A percentile compares a stretch with the other conserved stretches of the same genome.
These are phyloP conservation scores for Cynanchum wilfordii DNA, from an alignment of 257 asterid genomes.

Conservation along the genomic window DNA sequence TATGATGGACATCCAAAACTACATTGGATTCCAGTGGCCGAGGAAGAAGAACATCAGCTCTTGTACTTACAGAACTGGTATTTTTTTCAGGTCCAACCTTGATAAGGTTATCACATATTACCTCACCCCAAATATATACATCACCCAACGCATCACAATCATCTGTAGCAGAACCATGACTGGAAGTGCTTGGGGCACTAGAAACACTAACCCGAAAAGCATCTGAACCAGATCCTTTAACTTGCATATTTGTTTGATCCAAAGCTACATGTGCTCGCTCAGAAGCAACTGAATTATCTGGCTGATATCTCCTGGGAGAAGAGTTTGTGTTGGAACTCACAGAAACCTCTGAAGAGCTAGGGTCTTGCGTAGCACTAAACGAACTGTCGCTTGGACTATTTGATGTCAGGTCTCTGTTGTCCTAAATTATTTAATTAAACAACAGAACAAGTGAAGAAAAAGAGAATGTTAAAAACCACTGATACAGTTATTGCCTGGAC, in stretches of 20 bases:
- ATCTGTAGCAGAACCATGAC: constrained; percentile 90
- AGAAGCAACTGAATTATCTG: constrained; percentile 40
- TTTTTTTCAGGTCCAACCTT: constrained; percentile 75
- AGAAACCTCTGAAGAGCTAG: constrained; percentile 65
- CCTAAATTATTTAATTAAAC: constrained; percentile 33
- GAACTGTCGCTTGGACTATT: constrained; percentile 74
- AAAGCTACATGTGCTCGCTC: constrained; percentile 73
- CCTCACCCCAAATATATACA: constrained; percentile 96
- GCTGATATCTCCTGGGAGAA: constrained; percentile 53
- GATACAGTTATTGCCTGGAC: not conserved
- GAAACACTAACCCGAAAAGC: constrained; percentile 89
- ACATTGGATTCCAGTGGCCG: constrained; percentile 67
- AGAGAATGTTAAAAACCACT: not conserved
- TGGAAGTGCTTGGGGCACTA: constrained; percentile 94
- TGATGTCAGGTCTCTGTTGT: constrained; percentile 63
- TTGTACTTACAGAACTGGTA: constrained; percentile 51
- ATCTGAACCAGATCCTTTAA: constrained; percentile 72
- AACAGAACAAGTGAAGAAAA: not conserved
- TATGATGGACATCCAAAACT: constrained; percentile 78
- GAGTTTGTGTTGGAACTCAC: constrained; percentile 44
- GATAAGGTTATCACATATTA: constrained; percentile 63
- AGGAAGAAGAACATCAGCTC: constrained; percentile 78
- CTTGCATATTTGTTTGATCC: constrained; percentile 79
- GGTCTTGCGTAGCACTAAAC: constrained; percentile 60
- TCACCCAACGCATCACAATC: constrained; percentile 92